phyloP scores from a whole-genome alignment of 2,329 filamentous ascomycete genomes.

The Exophiala bonariae region DNA sequence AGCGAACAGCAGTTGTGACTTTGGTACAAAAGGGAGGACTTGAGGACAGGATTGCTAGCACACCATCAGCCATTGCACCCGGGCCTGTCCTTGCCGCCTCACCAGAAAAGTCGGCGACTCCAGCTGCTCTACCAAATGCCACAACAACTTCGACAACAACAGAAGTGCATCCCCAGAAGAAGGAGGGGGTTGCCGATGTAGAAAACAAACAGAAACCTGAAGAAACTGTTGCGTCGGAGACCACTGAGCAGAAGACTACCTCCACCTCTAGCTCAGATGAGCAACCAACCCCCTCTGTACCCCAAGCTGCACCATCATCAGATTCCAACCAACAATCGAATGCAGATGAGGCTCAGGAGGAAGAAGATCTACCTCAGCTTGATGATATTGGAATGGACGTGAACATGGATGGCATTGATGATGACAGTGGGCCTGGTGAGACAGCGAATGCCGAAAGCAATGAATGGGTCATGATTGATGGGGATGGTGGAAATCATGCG shows the following conservation, averaged over 20 bases:
- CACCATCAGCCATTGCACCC: slow-evolving; percentile 4
- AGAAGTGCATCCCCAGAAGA: slow-evolving; percentile 24
- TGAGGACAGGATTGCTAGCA: slow-evolving; percentile 51
- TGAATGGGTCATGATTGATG: slow-evolving; percentile 76
- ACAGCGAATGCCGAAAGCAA: slow-evolving; percentile 51
- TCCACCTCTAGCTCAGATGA: not conserved
- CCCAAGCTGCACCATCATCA: slow-evolving; percentile 1
- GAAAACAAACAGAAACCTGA: not conserved
- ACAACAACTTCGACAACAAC: slow-evolving; percentile 47
- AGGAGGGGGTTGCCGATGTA: slow-evolving; percentile 24
- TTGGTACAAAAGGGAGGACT: slow-evolving; percentile 78
- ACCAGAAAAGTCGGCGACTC: slow-evolving; percentile 5
- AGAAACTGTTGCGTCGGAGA: not conserved
- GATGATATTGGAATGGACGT: slow-evolving; percentile 44
- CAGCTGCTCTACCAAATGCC: slow-evolving; percentile 43
- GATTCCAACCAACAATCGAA: slow-evolving; percentile 4
- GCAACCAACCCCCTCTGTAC: slow-evolving; percentile 1
- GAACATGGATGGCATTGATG: slow-evolving; percentile 59
- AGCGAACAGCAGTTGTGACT: slow-evolving; percentile 63
- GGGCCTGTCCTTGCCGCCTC: slow-evolving; percentile 1
- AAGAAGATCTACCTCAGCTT: slow-evolving; percentile 7
- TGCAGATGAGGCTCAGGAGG: slow-evolving; percentile 3
- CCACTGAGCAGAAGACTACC: slow-evolving; percentile 5
- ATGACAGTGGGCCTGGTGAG: slow-evolving; percentile 34
- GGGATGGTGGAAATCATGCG: slow-evolving; percentile 40